Percentiles rank a stretch among this genome's conserved stretches.
phyloP scores from a whole-genome alignment of 2,329 filamentous ascomycete genomes.

The Aspergillus quadricinctus region DNA sequence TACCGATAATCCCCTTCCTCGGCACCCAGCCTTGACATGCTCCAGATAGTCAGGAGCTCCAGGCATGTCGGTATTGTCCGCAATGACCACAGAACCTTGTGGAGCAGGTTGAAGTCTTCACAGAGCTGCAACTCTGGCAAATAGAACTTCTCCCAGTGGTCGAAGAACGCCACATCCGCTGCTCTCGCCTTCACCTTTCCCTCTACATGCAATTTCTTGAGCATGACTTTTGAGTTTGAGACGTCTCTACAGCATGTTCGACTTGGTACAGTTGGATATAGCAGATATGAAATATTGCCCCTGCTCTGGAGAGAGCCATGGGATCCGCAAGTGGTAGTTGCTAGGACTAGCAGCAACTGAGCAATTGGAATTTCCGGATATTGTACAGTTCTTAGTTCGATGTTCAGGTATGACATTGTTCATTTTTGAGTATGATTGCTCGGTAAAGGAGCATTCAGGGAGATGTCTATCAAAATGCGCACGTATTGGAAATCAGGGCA shows the following conservation, averaged over 20 bases:
- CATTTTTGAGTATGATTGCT: not conserved
- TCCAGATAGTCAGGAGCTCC: slow-evolving; percentile 40
- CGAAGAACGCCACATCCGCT: slow-evolving; percentile 37
- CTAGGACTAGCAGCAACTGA: not conserved
- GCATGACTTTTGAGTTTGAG: no score
- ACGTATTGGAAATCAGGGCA: not conserved
- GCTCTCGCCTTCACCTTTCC: slow-evolving; percentile 18
- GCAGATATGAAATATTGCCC: not conserved
- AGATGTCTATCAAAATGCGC: not conserved
- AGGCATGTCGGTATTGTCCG: slow-evolving; percentile 39
- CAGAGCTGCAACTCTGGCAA: slow-evolving; percentile 31
- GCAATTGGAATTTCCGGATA: not conserved
- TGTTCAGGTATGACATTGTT: not conserved
- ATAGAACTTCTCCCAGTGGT: slow-evolving; percentile 36
- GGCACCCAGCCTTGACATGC: slow-evolving; percentile 32
- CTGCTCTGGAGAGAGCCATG: not conserved
- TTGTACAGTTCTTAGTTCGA: not conserved
- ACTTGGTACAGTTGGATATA: not conserved
- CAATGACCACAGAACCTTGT: slow-evolving; percentile 29
- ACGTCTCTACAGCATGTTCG: not conserved
- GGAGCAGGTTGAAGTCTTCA: slow-evolving; percentile 31
- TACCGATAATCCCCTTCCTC: slow-evolving; percentile 18
- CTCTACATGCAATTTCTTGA: slow-evolving; percentile 15
- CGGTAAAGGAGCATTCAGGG: not conserved
- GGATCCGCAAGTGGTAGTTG: not conserved